Evolutionary conservation across 495 filamentous ascomycete species (phyloP).

Genomic region (Penicillium lagena): DNA sequence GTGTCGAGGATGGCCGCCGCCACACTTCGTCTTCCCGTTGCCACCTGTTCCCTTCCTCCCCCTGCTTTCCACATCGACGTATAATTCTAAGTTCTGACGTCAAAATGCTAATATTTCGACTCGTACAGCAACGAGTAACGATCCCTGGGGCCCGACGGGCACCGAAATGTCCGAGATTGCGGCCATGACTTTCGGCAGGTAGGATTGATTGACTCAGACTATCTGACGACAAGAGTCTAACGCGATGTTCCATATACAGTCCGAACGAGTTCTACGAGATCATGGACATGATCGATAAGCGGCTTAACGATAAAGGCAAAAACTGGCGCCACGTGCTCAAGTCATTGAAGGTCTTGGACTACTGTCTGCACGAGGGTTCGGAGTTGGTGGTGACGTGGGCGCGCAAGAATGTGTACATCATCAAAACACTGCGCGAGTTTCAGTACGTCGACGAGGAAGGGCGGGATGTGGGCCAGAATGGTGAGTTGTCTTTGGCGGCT

Average conservation of each 20-base stretch:
- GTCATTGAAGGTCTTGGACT: constrained; percentile 95
- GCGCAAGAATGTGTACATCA: constrained; percentile 94
- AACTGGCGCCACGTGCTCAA: constrained; percentile 99
- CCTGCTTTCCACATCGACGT: too few species aligned
- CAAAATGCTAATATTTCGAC: constrained; percentile 3
- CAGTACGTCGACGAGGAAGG: constrained; percentile 93
- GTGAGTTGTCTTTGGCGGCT: constrained; percentile 38
- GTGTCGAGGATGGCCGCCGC: background rate
- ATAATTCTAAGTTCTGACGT: background rate
- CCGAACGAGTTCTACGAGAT: constrained; percentile 99
- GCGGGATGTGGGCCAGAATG: constrained; percentile 90
- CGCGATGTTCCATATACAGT: constrained; percentile 35
- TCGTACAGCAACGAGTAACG: constrained; percentile 86
- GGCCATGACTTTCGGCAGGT: constrained; percentile 95
- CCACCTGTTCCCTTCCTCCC: background rate
- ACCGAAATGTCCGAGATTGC: constrained; percentile 99
- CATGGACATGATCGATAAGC: constrained; percentile 99
- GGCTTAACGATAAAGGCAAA: constrained; percentile 98
- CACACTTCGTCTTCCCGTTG: background rate
- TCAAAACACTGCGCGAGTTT: constrained; percentile 97
- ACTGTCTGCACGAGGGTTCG: constrained; percentile 95
- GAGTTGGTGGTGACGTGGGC: constrained; percentile 98
- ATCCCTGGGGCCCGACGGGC: constrained; percentile 97
- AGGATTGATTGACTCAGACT: constrained; percentile 25
- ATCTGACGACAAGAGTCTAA: constrained; percentile 6